Evolutionary conservation across 2,329 filamentous ascomycete genomes (phyloP), one percentile per base, ranked within the genome.

Genomic region (Alternaria metachromatica): DNA sequence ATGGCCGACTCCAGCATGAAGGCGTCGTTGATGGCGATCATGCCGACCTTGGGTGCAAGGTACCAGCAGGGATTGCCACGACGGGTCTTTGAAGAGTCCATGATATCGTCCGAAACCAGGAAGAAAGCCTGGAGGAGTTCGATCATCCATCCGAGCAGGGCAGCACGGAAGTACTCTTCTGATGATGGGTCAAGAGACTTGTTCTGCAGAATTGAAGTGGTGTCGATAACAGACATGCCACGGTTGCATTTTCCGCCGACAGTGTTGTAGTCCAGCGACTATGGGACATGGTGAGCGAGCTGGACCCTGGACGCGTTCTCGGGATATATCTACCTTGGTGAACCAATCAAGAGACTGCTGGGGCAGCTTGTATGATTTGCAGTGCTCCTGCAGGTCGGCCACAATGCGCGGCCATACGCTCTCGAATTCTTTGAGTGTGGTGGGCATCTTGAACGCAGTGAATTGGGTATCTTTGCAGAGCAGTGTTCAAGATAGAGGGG

Each of bases 51-150:
- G 30, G 92, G 89, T 71, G 93, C 90, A 65, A 91, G 91, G 85
- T 98, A 99, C 96, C 96, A 99, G 86, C 96, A 99, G 45, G 96
- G 94, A 83, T 91, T 89, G 67, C 95, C 94, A 72, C 96, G 93
- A 65, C 96, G 94, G 60, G 96, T 99, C 82, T 97, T 96, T 81
- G 92, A 96, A 75, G 87, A 84, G 84, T 99, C 96, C 96, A 99
- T 99, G 77, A 99, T 97, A 82, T 99, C 96, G 84, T 99, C 96
- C 48, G 93, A 94, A 70, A 99, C 96, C 63, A 99, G 89, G 89
- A 99, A 98, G 87, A 97, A 98, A 70, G 96, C 95, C 85, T 99
- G 96, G 33, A 99, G 91, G 54, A 99, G 89, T 87, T 99, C 96
- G 68, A 96, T 97, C 87, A 97, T 89, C 96, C 96, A 99, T 78